Evolutionary conservation across 2,329 filamentous ascomycete species (phyloP).

Genomic region (Pyrenophora seminiperda): DNA sequence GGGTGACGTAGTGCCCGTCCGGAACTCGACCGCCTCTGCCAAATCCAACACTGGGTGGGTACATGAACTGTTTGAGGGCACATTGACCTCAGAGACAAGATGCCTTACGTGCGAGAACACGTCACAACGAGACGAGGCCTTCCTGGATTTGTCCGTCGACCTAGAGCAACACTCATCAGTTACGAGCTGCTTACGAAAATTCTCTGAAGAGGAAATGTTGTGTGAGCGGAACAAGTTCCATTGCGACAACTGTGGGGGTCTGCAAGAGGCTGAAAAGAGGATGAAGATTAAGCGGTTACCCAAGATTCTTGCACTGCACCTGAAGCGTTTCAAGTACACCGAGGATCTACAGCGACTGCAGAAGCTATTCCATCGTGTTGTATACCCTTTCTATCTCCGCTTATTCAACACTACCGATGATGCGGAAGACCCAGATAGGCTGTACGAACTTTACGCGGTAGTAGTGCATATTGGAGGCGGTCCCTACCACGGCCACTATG

Average conservation of each 20-base stretch:
- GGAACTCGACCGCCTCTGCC: slow-evolving; percentile 23
- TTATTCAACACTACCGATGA: slow-evolving; percentile 98
- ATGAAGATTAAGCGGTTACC: slow-evolving; percentile 99
- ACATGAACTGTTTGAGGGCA: slow-evolving; percentile 94
- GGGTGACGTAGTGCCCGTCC: slow-evolving; percentile 27
- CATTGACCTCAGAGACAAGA: slow-evolving; percentile 92
- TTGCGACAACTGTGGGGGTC: slow-evolving; percentile 92
- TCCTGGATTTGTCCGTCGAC: slow-evolving; percentile 94
- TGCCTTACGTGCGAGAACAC: slow-evolving; percentile 96
- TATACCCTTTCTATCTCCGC: slow-evolving; percentile 94
- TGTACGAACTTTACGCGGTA: slow-evolving; percentile 96
- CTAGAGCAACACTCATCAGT: slow-evolving; percentile 94
- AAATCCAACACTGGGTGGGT: slow-evolving; percentile 71
- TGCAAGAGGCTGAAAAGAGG: slow-evolving; percentile 97
- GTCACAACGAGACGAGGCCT: slow-evolving; percentile 93
- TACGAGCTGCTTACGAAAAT: slow-evolving; percentile 91
- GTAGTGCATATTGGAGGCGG: slow-evolving; percentile 97
- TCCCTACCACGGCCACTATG: slow-evolving; percentile 96
- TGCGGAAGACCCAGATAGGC: slow-evolving; percentile 85
- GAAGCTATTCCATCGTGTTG: slow-evolving; percentile 94
- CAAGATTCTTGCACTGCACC: slow-evolving; percentile 85
- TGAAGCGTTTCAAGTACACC: slow-evolving; percentile 98
- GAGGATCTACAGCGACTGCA: slow-evolving; percentile 92
- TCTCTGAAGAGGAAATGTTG: slow-evolving; percentile 95
- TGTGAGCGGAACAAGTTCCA: slow-evolving; percentile 99